These are phyloP conservation scores for Sequoiadendron giganteum DNA, from an alignment of 75 land plant genomes.

Conservation along the genomic window DNA sequence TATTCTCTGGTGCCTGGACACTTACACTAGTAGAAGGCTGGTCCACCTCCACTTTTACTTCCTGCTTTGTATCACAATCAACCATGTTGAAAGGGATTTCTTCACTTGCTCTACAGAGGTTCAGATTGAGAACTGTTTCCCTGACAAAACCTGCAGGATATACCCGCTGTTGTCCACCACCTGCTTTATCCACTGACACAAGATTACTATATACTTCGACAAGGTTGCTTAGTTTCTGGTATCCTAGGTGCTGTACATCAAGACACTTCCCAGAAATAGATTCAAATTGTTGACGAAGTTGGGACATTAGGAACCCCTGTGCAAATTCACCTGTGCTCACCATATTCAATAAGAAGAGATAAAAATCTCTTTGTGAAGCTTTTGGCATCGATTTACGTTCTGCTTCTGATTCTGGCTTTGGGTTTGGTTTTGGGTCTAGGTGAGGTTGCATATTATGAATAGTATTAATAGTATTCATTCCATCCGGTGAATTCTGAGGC, in stretches of 20 bases:
- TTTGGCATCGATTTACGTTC: not conserved
- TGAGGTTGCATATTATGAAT: not conserved
- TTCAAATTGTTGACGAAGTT: not conserved
- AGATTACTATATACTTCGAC: not conserved
- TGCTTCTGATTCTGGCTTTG: not conserved
- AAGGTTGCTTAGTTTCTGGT: not conserved
- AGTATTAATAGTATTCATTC: not conserved
- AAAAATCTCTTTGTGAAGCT: not conserved
- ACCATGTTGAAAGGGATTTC: not conserved
- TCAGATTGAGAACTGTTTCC: not conserved
- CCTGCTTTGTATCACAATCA: not conserved
- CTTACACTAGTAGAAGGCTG: not conserved
- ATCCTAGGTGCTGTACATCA: conserved; percentile 4
- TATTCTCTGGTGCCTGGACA: not conserved
- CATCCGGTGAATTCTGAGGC: not conserved
- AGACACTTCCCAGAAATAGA: not conserved
- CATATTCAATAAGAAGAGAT: not conserved
- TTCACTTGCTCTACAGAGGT: not conserved
- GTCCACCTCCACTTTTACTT: not conserved
- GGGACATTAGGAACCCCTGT: conserved; percentile 1
- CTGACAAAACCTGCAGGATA: not conserved
- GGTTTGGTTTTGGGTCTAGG: not conserved
- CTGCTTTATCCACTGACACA: not conserved
- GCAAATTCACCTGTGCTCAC: not conserved
- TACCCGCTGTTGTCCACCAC: not conserved